These are phyloP conservation scores for Pezicula carpinea DNA, from an alignment of 2,329 filamentous ascomycete genomes.

Conservation along the genomic window DNA sequence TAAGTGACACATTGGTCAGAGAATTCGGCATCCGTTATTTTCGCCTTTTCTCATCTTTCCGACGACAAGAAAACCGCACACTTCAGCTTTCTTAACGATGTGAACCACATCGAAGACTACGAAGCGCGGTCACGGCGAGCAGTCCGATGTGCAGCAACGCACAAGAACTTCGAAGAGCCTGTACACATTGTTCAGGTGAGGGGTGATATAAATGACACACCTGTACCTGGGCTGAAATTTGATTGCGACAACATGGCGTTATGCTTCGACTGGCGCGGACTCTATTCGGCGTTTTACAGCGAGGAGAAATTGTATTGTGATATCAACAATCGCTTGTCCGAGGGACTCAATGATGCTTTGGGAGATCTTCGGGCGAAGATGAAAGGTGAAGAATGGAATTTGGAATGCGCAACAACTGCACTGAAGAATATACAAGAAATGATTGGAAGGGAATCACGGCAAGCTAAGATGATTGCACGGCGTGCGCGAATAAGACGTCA, in stretches of 20 bases:
- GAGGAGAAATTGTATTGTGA: slow-evolving; percentile 8
- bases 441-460: slow-evolving; percentile 2
- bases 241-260: slow-evolving; percentile 3
- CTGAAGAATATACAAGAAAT: slow-evolving; percentile 6
- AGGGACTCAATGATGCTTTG: slow-evolving; percentile 1
- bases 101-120: neutral
- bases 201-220: slow-evolving; percentile 10
- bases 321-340: neutral
- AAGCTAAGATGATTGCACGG: slow-evolving; percentile 5
- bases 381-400: slow-evolving; percentile 4
- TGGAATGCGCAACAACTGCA: neutral
- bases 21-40: neutral
- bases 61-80: neutral
- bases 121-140: neutral
- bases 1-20: neutral
- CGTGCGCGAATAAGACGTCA: slow-evolving; percentile 7
- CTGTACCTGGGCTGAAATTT: slow-evolving; percentile 6
- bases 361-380: slow-evolving; percentile 4
- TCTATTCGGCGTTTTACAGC: slow-evolving; percentile 8
- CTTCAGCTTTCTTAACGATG: neutral
- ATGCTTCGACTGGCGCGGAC: slow-evolving; percentile 7
- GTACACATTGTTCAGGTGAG: slow-evolving; percentile 8
- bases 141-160: neutral
- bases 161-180: slow-evolving; percentile 1
- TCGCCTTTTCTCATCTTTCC: neutral